Percentiles rank a stretch among this genome's conserved stretches.
Conservation (phyloP, 106 monocot genomes). For the Xerophyta viscosa region DNA sequence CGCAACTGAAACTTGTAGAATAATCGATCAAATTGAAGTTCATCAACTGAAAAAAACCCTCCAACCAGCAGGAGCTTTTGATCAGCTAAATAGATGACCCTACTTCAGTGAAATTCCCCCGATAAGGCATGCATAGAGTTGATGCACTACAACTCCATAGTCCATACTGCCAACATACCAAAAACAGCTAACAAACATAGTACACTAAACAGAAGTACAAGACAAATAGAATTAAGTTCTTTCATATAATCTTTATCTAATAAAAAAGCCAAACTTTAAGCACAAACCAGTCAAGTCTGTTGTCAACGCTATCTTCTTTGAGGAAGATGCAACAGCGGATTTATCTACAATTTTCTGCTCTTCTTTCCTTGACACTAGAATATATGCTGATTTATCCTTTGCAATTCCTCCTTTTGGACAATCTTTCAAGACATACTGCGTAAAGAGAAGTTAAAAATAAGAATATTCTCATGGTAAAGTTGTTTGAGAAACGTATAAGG, state of each 20-base stretch:
- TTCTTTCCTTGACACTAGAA: conserved; percentile 52
- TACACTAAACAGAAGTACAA: background rate
- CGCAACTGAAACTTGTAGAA: too few species aligned
- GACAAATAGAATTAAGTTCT: too few species aligned
- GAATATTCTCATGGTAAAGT: too few species aligned
- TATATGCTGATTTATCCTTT: conserved; percentile 61
- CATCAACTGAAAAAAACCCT: too few species aligned
- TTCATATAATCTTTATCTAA: conserved; percentile 1
- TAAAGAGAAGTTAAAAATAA: conserved; percentile 7
- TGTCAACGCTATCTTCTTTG: conserved; percentile 18
- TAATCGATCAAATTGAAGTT: too few species aligned
- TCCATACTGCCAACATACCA: too few species aligned
- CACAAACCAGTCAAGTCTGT: conserved; percentile 39
- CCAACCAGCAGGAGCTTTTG: too few species aligned
- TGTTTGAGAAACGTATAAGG: background rate
- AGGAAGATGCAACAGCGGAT: conserved; percentile 13
- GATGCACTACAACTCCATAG: too few species aligned
- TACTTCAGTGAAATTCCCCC: too few species aligned
- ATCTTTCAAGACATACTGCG: conserved; percentile 87
- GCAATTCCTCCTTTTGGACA: conserved; percentile 23
- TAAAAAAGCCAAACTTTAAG: background rate
- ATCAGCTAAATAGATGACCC: too few species aligned
- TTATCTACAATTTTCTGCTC: conserved; percentile 31
- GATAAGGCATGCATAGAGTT: too few species aligned
- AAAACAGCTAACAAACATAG: too few species aligned